Evolutionary conservation across 306 rosid species (phyloP).

Genomic region (Pyrus communis): DNA sequence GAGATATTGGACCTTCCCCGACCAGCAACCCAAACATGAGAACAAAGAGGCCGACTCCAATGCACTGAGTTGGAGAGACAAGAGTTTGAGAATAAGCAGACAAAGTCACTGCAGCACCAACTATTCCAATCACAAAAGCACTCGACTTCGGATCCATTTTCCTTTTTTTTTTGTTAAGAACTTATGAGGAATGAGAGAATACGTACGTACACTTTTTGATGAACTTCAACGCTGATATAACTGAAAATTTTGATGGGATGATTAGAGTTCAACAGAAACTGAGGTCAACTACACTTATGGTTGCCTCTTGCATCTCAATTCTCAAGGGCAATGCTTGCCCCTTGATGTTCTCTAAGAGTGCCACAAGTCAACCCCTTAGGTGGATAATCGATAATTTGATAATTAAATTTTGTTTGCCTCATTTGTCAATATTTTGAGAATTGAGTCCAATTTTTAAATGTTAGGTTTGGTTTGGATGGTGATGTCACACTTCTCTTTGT

Average conservation of each 20-base stretch:
- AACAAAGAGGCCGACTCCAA: slow-evolving; percentile 61
- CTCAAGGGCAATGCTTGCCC: not conserved
- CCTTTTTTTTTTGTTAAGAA: not conserved
- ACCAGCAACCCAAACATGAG: slow-evolving; percentile 65
- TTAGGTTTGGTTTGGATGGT: too few relatives aligned
- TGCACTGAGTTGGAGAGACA: slow-evolving; percentile 47
- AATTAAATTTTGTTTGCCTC: not conserved
- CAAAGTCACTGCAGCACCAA: slow-evolving; percentile 66
- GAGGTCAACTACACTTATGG: slow-evolving; percentile 8
- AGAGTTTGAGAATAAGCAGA: slow-evolving; percentile 57
- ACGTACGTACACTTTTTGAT: not conserved
- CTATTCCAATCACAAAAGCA: slow-evolving; percentile 52
- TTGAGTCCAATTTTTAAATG: too few relatives aligned
- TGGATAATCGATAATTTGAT: not conserved
- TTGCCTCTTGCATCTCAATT: not conserved
- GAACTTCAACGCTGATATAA: not conserved
- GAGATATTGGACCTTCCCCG: slow-evolving; percentile 64
- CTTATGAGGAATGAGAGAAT: too few relatives aligned
- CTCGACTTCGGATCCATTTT: slow-evolving; percentile 48
- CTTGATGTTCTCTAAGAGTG: slow-evolving; percentile 7
- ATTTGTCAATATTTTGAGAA: not conserved
- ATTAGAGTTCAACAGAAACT: not conserved
- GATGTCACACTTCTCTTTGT: too few relatives aligned
- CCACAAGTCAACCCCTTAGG: not conserved
- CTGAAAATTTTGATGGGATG: not conserved